Conservation (phyloP, 148 eudicot species). For the Tetragonia tetragonoides region DNA sequence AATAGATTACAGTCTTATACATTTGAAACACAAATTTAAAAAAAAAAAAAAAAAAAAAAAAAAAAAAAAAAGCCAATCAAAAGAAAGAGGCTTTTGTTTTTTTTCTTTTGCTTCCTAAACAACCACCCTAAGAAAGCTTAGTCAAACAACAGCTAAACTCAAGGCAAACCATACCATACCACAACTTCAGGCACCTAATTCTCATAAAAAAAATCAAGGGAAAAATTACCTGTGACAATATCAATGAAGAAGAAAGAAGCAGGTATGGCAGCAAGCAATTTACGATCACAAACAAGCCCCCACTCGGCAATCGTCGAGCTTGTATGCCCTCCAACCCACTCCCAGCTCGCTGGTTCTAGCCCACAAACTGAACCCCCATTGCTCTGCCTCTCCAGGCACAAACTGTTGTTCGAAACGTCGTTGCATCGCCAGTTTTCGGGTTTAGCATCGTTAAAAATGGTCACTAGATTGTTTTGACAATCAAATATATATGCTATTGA, state of each 20-base stretch:
- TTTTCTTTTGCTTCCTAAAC: too few relatives aligned
- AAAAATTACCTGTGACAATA: constrained; percentile 40
- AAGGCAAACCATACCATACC: too few relatives aligned
- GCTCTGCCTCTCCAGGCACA: constrained; percentile 15
- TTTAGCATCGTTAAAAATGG: constrained; percentile 31
- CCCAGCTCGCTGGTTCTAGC: constrained; percentile 29
- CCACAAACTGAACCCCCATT: constrained; percentile 25
- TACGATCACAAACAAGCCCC: constrained; percentile 50
- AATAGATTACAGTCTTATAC: too few relatives aligned
- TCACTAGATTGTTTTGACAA: constrained; percentile 24
- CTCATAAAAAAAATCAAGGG: not conserved
- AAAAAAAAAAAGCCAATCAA: too few relatives aligned
- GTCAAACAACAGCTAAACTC: too few relatives aligned
- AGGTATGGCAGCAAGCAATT: constrained; percentile 53
- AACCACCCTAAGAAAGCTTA: too few relatives aligned
- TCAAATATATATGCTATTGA: constrained; percentile 39
- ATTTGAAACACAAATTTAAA: too few relatives aligned
- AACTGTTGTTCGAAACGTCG: not conserved
- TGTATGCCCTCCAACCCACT: constrained; percentile 27
- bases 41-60: too few relatives aligned
- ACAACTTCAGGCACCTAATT: not conserved
- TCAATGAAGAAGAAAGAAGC: constrained; percentile 55
- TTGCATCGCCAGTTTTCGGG: constrained; percentile 30
- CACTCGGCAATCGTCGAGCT: constrained; percentile 49
- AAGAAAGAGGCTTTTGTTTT: too few relatives aligned